These are phyloP conservation scores for Myriosclerotinia curreyana DNA, from an alignment of 2,329 filamentous ascomycete genomes.

Conservation along the genomic window DNA sequence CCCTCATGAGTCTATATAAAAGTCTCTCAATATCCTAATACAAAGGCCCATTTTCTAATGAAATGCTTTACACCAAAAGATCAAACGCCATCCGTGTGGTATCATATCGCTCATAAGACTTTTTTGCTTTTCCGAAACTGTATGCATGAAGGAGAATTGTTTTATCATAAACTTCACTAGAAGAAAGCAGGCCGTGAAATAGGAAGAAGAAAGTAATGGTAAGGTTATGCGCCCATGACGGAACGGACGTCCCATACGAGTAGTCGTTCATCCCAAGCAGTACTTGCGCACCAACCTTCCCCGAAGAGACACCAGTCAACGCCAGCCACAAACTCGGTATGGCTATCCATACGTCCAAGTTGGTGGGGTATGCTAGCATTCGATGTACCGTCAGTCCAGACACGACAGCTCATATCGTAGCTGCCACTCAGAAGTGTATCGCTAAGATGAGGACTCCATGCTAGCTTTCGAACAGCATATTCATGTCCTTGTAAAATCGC, in stretches of 20 bases:
- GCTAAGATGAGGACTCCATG: constrained; percentile 92
- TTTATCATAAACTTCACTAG: constrained; percentile 2
- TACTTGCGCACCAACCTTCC: constrained; percentile 92
- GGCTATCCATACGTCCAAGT: constrained; percentile 74
- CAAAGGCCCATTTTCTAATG: not conserved
- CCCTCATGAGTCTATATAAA: not conserved
- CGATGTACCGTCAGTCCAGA: constrained; percentile 75
- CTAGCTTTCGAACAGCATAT: constrained; percentile 80
- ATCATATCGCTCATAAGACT: constrained; percentile 8
- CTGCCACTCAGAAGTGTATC: constrained; percentile 85
- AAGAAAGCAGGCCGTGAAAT: not conserved
- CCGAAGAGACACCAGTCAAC: constrained; percentile 99
- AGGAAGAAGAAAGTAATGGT: not conserved
- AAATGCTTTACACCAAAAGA: not conserved
- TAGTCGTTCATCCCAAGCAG: constrained; percentile 90
- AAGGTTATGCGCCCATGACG: constrained; percentile 47
- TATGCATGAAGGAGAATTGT: constrained; percentile 5
- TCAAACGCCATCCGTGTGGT: constrained; percentile 15
- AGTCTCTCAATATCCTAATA: not conserved
- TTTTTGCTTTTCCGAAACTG: not conserved
- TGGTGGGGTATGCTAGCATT: constrained; percentile 40
- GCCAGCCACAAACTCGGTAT: constrained; percentile 94
- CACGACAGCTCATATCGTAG: constrained; percentile 95
- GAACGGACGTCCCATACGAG: constrained; percentile 86
- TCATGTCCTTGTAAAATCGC: constrained; percentile 79